These are phyloP conservation scores for Trichosporon ovoides DNA, from an alignment of 1,284 basidiomycete species.

Conservation along the genomic window DNA sequence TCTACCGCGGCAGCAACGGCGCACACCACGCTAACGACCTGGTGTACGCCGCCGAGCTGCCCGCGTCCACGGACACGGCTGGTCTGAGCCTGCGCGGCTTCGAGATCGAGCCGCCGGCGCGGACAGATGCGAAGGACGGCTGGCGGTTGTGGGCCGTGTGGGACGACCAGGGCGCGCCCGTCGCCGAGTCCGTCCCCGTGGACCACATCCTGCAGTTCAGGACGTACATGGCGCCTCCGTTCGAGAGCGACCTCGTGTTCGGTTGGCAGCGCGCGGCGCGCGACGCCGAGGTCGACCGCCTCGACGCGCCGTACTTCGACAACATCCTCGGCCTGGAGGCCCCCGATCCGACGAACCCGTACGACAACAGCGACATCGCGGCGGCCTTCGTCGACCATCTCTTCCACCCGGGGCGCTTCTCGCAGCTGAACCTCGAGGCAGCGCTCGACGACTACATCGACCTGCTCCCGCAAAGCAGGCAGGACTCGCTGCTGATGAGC, in stretches of 20 bases:
- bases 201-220: slow-evolving; percentile 41
- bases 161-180: slow-evolving; percentile 39
- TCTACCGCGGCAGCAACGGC: slow-evolving; percentile 38
- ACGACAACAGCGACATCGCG: slow-evolving; percentile 48
- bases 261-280: slow-evolving; percentile 34
- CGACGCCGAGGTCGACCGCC: slow-evolving; percentile 55
- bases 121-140: slow-evolving; percentile 29
- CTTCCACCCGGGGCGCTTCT: slow-evolving; percentile 81
- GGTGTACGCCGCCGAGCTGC: slow-evolving; percentile 34
- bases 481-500: slow-evolving; percentile 20
- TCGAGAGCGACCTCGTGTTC: slow-evolving; percentile 22
- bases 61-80: slow-evolving; percentile 26
- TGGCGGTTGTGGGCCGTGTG: slow-evolving; percentile 50
- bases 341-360: slow-evolving; percentile 53
- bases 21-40: slow-evolving; percentile 32
- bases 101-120: slow-evolving; percentile 35
- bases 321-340: slow-evolving; percentile 62
- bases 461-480: slow-evolving; percentile 48
- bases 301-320: slow-evolving; percentile 80
- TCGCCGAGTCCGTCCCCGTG: slow-evolving; percentile 29
- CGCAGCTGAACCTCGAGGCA: slow-evolving; percentile 66
- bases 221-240: slow-evolving; percentile 26
- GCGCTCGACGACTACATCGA: slow-evolving; percentile 77
- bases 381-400: slow-evolving; percentile 75
- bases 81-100: slow-evolving; percentile 47